Evolutionary conservation across 345 rosid genomes (phyloP).

Genomic region (Citrus cavaleriei): DNA sequence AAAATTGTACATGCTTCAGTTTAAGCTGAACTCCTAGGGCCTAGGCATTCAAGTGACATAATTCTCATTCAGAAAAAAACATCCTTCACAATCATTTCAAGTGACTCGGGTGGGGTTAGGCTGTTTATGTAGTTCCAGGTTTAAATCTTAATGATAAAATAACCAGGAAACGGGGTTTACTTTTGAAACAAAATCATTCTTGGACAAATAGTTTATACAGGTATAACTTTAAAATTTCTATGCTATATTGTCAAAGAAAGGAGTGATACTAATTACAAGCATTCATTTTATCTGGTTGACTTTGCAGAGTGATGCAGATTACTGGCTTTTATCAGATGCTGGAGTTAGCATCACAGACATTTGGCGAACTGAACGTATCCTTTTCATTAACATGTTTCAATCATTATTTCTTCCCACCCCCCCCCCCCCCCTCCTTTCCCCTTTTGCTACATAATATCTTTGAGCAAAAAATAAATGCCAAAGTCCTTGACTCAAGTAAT

Average conservation of each 20-base stretch:
- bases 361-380: conserved; percentile 89
- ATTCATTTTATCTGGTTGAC: conserved; percentile 9
- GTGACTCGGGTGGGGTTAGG: not conserved
- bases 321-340: conserved; percentile 92
- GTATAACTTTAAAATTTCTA: not conserved
- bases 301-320: conserved; percentile 77
- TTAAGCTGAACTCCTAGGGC: too few species aligned
- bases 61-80: too few species aligned
- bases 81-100: not conserved
- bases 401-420: not conserved
- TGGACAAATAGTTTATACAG: not conserved
- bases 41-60: too few species aligned
- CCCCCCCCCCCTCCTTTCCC: not conserved
- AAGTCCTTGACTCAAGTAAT: conserved; percentile 24
- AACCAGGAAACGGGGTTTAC: not conserved
- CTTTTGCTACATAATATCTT: not conserved
- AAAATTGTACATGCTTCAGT: not conserved
- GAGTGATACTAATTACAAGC: not conserved
- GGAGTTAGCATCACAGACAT: conserved; percentile 85
- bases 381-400: conserved; percentile 10
- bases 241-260: not conserved
- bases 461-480: not conserved
- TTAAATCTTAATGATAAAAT: not conserved
- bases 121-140: not conserved
- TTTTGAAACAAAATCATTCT: not conserved